Evolutionary conservation across 2,329 filamentous ascomycete genomes (phyloP).

Genomic region (Hysterium pulicare): DNA sequence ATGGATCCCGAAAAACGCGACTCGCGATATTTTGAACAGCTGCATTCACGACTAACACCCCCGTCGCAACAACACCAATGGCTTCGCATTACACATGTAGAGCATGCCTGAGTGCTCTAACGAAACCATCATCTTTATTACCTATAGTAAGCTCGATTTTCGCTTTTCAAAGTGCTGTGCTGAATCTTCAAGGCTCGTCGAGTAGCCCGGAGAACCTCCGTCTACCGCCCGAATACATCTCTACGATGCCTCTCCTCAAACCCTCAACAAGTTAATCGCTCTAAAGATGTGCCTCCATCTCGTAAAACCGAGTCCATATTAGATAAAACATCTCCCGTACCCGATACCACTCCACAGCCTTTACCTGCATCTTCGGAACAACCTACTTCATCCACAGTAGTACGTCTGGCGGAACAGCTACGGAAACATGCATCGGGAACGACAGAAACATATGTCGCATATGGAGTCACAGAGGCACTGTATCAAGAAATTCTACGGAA

Average conservation of each 20-base stretch:
- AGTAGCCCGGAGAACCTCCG: slow-evolving; percentile 13
- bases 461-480: slow-evolving; percentile 73
- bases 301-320: slow-evolving; percentile 11
- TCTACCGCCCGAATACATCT: slow-evolving; percentile 12
- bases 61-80: slow-evolving; percentile 23
- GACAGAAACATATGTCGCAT: slow-evolving; percentile 70
- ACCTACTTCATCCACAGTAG: slow-evolving; percentile 8
- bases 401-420: slow-evolving; percentile 24
- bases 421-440: slow-evolving; percentile 31
- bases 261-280: slow-evolving; percentile 9
- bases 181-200: slow-evolving; percentile 17
- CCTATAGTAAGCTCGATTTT: slow-evolving; percentile 4
- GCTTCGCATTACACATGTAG: slow-evolving; percentile 35
- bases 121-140: slow-evolving; percentile 4
- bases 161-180: slow-evolving; percentile 5
- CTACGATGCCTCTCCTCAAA: slow-evolving; percentile 23
- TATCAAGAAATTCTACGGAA: slow-evolving; percentile 71
- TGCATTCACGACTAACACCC: neutral
- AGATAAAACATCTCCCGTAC: slow-evolving; percentile 8
- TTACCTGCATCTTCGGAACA: slow-evolving; percentile 7
- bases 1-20: slow-evolving; percentile 7
- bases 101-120: slow-evolving; percentile 30
- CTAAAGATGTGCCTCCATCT: slow-evolving; percentile 13
- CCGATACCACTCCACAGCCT: slow-evolving; percentile 10
- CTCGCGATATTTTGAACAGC: slow-evolving; percentile 8